Conservation (phyloP, 192 early-diverging fungal species). For the Spinellus fusiger region DNA sequence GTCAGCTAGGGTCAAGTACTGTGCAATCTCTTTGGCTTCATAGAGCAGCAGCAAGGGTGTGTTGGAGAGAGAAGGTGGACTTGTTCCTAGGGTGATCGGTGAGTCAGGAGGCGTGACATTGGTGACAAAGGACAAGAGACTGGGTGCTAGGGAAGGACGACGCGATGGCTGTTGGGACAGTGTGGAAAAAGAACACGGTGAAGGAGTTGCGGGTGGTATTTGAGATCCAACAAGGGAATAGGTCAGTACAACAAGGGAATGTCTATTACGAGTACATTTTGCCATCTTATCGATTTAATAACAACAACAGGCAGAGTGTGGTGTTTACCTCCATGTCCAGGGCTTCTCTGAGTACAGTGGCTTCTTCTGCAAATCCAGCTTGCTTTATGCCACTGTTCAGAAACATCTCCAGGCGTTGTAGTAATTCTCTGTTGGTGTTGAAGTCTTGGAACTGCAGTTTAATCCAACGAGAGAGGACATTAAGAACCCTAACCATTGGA, state of each 20-base stretch:
- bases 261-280: not conserved
- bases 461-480: conserved; percentile 58
- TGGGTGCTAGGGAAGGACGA: conserved; percentile 11
- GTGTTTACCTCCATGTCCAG: conserved; percentile 18
- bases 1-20: conserved; percentile 37
- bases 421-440: conserved; percentile 32
- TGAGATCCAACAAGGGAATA: conserved; percentile 1
- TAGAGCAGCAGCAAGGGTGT: not conserved
- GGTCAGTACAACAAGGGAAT: conserved; percentile 1
- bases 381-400: conserved; percentile 37
- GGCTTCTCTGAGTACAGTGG: conserved; percentile 28
- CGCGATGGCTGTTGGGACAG: not conserved
- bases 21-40: conserved; percentile 21
- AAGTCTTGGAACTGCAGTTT: conserved; percentile 57
- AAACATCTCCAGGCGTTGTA: conserved; percentile 41
- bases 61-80: not conserved
- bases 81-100: not conserved
- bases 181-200: not conserved
- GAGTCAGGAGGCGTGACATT: conserved; percentile 12
- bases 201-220: not conserved
- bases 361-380: conserved; percentile 43
- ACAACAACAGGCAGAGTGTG: not conserved
- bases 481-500: conserved; percentile 38
- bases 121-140: conserved; percentile 18
- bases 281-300: not conserved